phyloP scores from a whole-genome alignment of 2,329 filamentous ascomycete species.

The Colletotrichum incanum region DNA sequence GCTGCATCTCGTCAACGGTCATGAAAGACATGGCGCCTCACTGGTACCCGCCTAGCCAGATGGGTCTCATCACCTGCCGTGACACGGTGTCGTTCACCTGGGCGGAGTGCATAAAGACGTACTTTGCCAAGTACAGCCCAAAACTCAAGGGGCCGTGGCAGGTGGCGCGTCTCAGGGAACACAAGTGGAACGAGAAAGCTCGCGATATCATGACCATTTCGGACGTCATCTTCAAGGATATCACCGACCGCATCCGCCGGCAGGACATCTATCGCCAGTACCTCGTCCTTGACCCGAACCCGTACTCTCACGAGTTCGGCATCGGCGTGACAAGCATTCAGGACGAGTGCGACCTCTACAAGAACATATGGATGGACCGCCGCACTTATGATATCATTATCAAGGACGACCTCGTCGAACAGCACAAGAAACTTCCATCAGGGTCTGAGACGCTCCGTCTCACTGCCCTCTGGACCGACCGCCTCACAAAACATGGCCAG shows the following conservation, averaged over 20 bases:
- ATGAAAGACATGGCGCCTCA: slow-evolving; percentile 13
- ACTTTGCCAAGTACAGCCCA: not conserved
- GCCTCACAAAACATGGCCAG: slow-evolving; percentile 22
- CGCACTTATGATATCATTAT: slow-evolving; percentile 19
- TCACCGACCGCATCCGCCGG: slow-evolving; percentile 9
- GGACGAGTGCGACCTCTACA: slow-evolving; percentile 26
- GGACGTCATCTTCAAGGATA: slow-evolving; percentile 13
- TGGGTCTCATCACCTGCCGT: slow-evolving; percentile 24
- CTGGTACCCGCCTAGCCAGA: slow-evolving; percentile 21
- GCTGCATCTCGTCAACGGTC: slow-evolving; percentile 10
- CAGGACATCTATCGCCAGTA: slow-evolving; percentile 22
- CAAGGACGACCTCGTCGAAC: slow-evolving; percentile 2
- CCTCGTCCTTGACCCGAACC: slow-evolving; percentile 37
- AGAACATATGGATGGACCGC: slow-evolving; percentile 34
- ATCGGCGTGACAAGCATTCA: slow-evolving; percentile 31
- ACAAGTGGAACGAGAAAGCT: not conserved
- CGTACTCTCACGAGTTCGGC: slow-evolving; percentile 31
- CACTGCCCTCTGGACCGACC: slow-evolving; percentile 14
- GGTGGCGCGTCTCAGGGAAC: slow-evolving; percentile 22
- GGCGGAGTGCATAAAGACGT: slow-evolving; percentile 3
- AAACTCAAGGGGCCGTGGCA: slow-evolving; percentile 16
- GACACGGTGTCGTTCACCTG: slow-evolving; percentile 17
- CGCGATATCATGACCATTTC: not conserved
- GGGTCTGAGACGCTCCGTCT: slow-evolving; percentile 34
- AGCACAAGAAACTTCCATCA: slow-evolving; percentile 6